A percentile compares a stretch with the other conserved stretches of the same genome.
Evolutionary conservation across 148 eudicot species (phyloP).

Genomic region (Nepenthes gracilis): DNA sequence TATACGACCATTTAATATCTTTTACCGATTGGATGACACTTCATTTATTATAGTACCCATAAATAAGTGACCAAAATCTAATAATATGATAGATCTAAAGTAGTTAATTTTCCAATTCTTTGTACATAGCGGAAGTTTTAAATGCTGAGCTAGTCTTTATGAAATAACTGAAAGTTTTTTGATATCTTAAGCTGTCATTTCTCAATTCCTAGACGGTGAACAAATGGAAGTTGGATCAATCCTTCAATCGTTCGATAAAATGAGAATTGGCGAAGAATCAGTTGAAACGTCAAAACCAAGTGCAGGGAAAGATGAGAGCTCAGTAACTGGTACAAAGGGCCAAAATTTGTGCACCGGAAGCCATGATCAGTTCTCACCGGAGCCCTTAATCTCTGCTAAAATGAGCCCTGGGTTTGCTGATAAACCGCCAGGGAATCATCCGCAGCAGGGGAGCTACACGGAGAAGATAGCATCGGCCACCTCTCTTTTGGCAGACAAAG

Average conservation of each 20-base stretch:
- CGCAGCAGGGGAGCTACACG: conserved; percentile 14
- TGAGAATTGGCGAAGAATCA: conserved; percentile 22
- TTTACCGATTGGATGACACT: no score
- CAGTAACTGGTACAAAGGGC: neutral
- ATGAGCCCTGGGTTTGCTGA: conserved; percentile 3
- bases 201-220: conserved; percentile 23
- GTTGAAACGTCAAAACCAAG: conserved; percentile 7
- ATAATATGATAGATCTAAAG: no score
- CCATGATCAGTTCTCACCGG: conserved; percentile 45
- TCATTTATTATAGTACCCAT: no score
- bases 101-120: no score
- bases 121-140: no score
- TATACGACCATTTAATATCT: no score
- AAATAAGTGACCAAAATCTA: no score
- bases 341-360: conserved; percentile 23
- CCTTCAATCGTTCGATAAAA: conserved; percentile 31
- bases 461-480: conserved; percentile 27
- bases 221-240: conserved; percentile 31
- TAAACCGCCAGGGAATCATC: conserved; percentile 4
- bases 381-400: conserved; percentile 13
- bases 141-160: no score
- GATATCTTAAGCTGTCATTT: neutral
- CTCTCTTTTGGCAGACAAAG: conserved; percentile 20
- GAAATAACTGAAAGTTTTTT: neutral
- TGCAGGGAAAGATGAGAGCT: neutral